Evolutionary conservation across 768 basidiomycete species (phyloP), one percentile per base, ranked within the genome.

Genomic region (Rhodotorula diobovata): DNA sequence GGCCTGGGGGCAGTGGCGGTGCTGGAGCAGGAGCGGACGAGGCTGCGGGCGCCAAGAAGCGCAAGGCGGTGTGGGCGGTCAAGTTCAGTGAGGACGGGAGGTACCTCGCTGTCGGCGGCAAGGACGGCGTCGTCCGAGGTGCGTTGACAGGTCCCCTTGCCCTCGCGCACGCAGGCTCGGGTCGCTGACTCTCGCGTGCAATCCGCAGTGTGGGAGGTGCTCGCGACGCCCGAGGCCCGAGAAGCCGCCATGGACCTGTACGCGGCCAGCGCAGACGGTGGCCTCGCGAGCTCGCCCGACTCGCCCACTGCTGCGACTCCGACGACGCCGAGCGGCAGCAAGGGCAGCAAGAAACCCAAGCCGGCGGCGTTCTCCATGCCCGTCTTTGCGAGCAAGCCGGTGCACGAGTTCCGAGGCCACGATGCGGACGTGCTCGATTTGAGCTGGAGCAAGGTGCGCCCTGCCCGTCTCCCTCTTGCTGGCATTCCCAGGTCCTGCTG

Each of bases 361-460:
- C 30, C 41, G 35, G 56, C 61, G 11, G 61, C 45, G 9, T 43
- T 63, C 35, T 35, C 37, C 23, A 63, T 72, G 66, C 73, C 76
- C 6, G 74, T 79, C 10, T 75, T 78, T 50, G 75, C 37, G 43
- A 50, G 55, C 11, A 68, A 59, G 30, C 78, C 78, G 21, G 39
- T 72, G 21, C 66, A 68, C 23, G 75, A 75, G 41, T 79, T 68
- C 39, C 30, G 28, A n/a, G 76, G 77, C 0, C 79, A 79, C 37
- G 72, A 66, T 23, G 76, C 75, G 25, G 79, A 78, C 41, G 76
- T 79, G 21, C 37, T 79, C 10, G 76, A 76, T 63, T 43, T 79
- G 32, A 72, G 74, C 54, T 79, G 78, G 78, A 78, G 77, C 68
- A 79, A 78, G 67, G 75, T 76, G 65, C 32, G 71, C 28, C 35